Evolutionary conservation across 1,284 basidiomycete genomes (phyloP).

Genomic region (Rhizoctonia solani): DNA sequence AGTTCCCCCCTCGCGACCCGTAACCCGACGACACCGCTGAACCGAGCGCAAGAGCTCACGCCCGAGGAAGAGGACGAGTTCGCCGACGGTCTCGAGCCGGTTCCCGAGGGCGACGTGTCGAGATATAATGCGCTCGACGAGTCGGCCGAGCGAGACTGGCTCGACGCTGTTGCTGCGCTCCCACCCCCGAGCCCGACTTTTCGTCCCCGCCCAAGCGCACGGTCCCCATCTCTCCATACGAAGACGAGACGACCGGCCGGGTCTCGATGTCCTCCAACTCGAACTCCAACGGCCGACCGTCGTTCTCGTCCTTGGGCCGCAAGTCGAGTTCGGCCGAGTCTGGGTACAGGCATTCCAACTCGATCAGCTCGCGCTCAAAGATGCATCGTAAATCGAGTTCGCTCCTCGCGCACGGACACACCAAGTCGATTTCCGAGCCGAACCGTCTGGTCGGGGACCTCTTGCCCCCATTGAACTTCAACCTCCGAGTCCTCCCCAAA

Average conservation of each 20-base stretch:
- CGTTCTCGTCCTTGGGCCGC: constrained; percentile 1
- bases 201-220: not conserved
- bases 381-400: constrained; percentile 29
- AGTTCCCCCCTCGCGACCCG: not conserved
- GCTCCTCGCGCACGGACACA: constrained; percentile 18
- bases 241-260: not conserved
- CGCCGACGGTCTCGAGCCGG: not conserved
- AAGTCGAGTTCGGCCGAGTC: constrained; percentile 3
- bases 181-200: constrained; percentile 11
- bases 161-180: not conserved
- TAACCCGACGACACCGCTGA: not conserved
- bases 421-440: constrained; percentile 22
- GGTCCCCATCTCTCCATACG: constrained; percentile 6
- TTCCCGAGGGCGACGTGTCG: not conserved
- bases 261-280: not conserved
- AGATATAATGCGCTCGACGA: not conserved
- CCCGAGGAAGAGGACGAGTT: constrained; percentile 1
- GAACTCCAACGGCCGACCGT: not conserved
- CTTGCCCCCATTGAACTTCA: constrained; percentile 38
- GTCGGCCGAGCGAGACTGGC: not conserved
- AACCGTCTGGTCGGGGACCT: not conserved
- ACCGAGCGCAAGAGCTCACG: not conserved
- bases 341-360: not conserved
- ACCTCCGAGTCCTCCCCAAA: constrained; percentile 35
- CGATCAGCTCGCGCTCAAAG: not conserved